Percentiles rank a stretch among this genome's conserved stretches.
Conservation (phyloP, 148 eudicot genomes). For the Chenopodium suecicum region DNA sequence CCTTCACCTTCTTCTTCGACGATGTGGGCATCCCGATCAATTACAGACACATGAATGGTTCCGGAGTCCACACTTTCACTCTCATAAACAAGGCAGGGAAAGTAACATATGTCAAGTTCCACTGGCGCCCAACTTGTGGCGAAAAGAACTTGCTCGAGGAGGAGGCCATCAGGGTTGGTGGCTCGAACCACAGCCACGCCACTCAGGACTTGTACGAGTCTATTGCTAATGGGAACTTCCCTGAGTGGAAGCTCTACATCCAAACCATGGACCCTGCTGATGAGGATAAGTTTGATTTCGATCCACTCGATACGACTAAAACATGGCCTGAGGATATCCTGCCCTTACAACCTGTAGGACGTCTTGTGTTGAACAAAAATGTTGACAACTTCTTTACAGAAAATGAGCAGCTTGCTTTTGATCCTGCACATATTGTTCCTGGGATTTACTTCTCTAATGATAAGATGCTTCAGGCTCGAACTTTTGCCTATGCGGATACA, state of each 20-base stretch:
- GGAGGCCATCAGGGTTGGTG: slow-evolving; percentile 77
- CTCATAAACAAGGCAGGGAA: slow-evolving; percentile 79
- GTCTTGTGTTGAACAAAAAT: slow-evolving; percentile 86
- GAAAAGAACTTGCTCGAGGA: slow-evolving; percentile 79
- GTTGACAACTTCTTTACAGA: slow-evolving; percentile 88
- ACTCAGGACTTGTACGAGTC: slow-evolving; percentile 87
- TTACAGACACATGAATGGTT: slow-evolving; percentile 95
- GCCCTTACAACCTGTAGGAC: slow-evolving; percentile 90
- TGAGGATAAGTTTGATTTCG: slow-evolving; percentile 84
- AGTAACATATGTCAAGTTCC: slow-evolving; percentile 80
- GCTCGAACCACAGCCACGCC: slow-evolving; percentile 89
- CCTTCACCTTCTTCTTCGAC: slow-evolving; percentile 77
- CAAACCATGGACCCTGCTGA: slow-evolving; percentile 86
- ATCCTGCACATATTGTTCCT: slow-evolving; percentile 78
- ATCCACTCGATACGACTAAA: slow-evolving; percentile 85
- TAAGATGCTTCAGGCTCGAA: slow-evolving; percentile 80
- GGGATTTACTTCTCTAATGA: slow-evolving; percentile 85
- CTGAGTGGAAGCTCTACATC: slow-evolving; percentile 88
- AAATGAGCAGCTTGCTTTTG: slow-evolving; percentile 86
- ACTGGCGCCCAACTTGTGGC: slow-evolving; percentile 97
- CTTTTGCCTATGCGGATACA: slow-evolving; percentile 87
- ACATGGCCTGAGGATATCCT: slow-evolving; percentile 92
- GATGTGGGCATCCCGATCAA: slow-evolving; percentile 79
- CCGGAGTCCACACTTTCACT: slow-evolving; percentile 79
- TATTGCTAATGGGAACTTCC: slow-evolving; percentile 81